Conservation (phyloP, 805 yeast genomes). For the Candida endomychidarum region DNA sequence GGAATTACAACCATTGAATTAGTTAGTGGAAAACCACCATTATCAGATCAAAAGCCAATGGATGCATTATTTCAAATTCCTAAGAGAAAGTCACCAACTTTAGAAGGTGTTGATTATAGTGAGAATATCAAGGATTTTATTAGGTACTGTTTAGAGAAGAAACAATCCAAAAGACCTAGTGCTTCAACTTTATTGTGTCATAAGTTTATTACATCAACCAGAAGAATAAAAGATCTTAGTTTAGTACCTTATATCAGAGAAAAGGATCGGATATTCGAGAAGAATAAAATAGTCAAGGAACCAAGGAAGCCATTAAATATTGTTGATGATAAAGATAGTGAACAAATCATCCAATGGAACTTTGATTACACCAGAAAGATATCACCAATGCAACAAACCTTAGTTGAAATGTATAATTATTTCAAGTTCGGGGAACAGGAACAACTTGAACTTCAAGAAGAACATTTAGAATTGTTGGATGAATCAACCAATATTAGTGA, state of each 20-base stretch:
- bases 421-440: background rate
- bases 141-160: conserved; percentile 61
- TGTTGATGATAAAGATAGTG: conserved; percentile 5
- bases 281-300: conserved; percentile 19
- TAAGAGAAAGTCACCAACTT: conserved; percentile 58
- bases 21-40: conserved; percentile 80
- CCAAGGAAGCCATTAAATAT: conserved; percentile 9
- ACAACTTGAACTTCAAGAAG: no score
- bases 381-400: conserved; percentile 17
- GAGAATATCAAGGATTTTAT: conserved; percentile 66
- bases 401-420: background rate
- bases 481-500: no score
- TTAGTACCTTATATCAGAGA: conserved; percentile 38
- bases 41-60: conserved; percentile 70
- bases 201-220: conserved; percentile 46
- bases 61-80: conserved; percentile 74
- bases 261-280: conserved; percentile 35
- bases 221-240: conserved; percentile 23
- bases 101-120: conserved; percentile 44
- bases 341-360: conserved; percentile 14
- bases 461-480: no score
- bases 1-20: conserved; percentile 92
- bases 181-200: conserved; percentile 56
- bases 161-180: conserved; percentile 63
- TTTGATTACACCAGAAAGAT: conserved; percentile 13